Percentiles rank a stretch among this genome's conserved stretches.
These are phyloP conservation scores for Lasiodiplodia theobromae DNA, from an alignment of 2,329 filamentous ascomycete genomes.

Conservation along the genomic window DNA sequence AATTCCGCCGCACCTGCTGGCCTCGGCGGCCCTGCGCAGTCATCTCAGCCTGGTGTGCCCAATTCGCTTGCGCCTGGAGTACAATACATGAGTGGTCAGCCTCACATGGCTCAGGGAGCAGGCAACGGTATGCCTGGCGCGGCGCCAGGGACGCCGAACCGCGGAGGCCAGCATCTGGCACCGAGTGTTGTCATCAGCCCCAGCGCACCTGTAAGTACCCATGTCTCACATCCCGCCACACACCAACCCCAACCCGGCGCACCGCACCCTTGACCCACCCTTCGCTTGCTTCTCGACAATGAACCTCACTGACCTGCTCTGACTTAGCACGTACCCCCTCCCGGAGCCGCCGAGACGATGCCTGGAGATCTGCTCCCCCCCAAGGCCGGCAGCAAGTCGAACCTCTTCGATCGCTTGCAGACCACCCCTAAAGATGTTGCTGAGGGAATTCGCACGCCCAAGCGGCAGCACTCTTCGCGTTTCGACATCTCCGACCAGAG, in stretches of 20 bases:
- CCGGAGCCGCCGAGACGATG: slow-evolving; percentile 96
- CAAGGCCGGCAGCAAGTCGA: slow-evolving; percentile 87
- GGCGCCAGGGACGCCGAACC: slow-evolving; percentile 64
- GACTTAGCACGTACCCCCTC: slow-evolving; percentile 83
- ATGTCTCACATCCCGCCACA: slow-evolving; percentile 29
- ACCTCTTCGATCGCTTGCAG: slow-evolving; percentile 87
- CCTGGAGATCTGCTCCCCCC: slow-evolving; percentile 94
- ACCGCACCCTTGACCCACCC: slow-evolving; percentile 12
- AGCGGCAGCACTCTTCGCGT: slow-evolving; percentile 94
- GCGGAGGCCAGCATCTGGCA: slow-evolving; percentile 69
- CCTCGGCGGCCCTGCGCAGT: slow-evolving; percentile 39
- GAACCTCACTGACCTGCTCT: slow-evolving; percentile 32
- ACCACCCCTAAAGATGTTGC: slow-evolving; percentile 96
- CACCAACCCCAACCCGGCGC: slow-evolving; percentile 21
- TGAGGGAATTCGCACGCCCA: slow-evolving; percentile 92
- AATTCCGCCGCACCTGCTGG: slow-evolving; percentile 34
- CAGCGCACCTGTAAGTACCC: slow-evolving; percentile 70
- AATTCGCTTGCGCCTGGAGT: slow-evolving; percentile 40
- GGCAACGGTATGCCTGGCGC: slow-evolving; percentile 43
- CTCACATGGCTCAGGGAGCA: slow-evolving; percentile 34
- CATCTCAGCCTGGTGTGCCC: slow-evolving; percentile 38
- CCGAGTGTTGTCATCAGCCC: slow-evolving; percentile 95
- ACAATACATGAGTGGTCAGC: slow-evolving; percentile 43
- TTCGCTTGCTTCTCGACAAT: slow-evolving; percentile 19
- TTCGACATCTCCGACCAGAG: slow-evolving; percentile 96